A percentile compares a stretch with the other conserved stretches of the same genome.
These are phyloP conservation scores for Penicillium sp. DNA, from an alignment of 2,329 filamentous ascomycete genomes.

Conservation along the genomic window DNA sequence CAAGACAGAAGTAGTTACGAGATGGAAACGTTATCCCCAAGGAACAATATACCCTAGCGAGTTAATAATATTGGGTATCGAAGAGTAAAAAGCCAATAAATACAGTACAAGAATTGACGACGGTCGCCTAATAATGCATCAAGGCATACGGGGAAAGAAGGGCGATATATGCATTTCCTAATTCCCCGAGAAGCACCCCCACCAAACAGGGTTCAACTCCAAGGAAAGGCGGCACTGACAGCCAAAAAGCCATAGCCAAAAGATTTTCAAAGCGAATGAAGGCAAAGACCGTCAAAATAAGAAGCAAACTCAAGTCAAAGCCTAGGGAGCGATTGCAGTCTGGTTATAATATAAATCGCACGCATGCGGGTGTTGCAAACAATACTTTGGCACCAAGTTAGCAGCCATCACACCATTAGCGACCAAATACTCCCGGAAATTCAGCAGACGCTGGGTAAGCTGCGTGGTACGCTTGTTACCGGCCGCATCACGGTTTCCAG, in stretches of 20 bases:
- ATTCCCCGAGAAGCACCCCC: not conserved
- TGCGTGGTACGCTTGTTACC: conserved; percentile 60
- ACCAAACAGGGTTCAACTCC: not conserved
- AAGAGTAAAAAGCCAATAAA: not conserved
- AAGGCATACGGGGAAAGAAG: not conserved
- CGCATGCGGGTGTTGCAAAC: conserved; percentile 62
- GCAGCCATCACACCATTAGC: conserved; percentile 60
- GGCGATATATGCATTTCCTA: conserved; percentile 1
- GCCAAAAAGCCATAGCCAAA: not conserved
- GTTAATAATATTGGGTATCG: conserved; percentile 2
- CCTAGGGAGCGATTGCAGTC: conserved; percentile 39
- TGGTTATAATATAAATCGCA: conserved; percentile 64
- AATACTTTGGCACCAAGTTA: conserved; percentile 63
- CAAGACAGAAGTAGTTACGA: not conserved
- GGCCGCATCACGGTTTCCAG: conserved; percentile 57
- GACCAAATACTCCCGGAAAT: conserved; percentile 66
- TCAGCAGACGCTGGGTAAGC: conserved; percentile 62
- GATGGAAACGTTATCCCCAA: not conserved
- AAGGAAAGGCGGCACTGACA: not conserved
- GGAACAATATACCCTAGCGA: not conserved
- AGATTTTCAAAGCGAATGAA: not conserved
- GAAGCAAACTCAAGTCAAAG: not conserved
- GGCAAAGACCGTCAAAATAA: not conserved
- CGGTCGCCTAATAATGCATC: conserved; percentile 4
- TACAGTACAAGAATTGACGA: conserved; percentile 1